Evolutionary conservation across 805 yeast genomes (phyloP).

Genomic region (Zygoascus tannicola): DNA sequence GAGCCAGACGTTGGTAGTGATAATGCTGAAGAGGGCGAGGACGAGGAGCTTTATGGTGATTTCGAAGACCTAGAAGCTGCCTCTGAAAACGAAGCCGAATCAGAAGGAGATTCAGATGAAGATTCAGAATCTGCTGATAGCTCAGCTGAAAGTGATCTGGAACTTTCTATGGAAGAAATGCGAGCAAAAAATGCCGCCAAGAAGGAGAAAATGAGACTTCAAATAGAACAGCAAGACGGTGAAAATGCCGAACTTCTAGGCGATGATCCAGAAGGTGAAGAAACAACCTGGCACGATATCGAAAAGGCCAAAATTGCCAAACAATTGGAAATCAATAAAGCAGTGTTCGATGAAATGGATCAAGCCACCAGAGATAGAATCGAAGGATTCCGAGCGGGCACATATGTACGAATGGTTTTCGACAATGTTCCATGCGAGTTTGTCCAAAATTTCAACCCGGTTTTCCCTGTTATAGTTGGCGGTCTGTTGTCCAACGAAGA

Average conservation of each 20-base stretch:
- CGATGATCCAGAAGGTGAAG: constrained; percentile 62
- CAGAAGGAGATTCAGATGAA: constrained; percentile 24
- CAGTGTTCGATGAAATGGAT: constrained; percentile 57
- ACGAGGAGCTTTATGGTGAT: constrained; percentile 33
- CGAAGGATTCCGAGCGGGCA: constrained; percentile 90
- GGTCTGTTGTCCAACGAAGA: constrained; percentile 87
- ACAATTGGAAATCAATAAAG: constrained; percentile 86
- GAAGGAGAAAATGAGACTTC: constrained; percentile 80
- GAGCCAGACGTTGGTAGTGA: constrained; percentile 20
- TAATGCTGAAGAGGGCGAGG: constrained; percentile 24
- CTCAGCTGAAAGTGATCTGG: constrained; percentile 30
- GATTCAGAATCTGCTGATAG: constrained; percentile 29
- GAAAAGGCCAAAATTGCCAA: constrained; percentile 96
- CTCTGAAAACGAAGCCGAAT: constrained; percentile 21
- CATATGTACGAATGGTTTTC: constrained; percentile 84
- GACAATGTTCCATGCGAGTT: constrained; percentile 83
- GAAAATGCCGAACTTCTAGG: constrained; percentile 63
- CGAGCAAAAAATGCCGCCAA: constrained; percentile 77
- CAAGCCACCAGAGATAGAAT: constrained; percentile 64
- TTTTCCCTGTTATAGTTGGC: constrained; percentile 79
- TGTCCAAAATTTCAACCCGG: constrained; percentile 75
- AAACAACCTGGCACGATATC: constrained; percentile 95
- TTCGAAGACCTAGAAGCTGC: constrained; percentile 33
- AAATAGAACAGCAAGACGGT: constrained; percentile 77
- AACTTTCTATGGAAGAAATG: constrained; percentile 54